Evolutionary conservation across 306 rosid genomes (phyloP), one percentile per base, ranked within the genome.

Genomic region (Cucumis melo): DNA sequence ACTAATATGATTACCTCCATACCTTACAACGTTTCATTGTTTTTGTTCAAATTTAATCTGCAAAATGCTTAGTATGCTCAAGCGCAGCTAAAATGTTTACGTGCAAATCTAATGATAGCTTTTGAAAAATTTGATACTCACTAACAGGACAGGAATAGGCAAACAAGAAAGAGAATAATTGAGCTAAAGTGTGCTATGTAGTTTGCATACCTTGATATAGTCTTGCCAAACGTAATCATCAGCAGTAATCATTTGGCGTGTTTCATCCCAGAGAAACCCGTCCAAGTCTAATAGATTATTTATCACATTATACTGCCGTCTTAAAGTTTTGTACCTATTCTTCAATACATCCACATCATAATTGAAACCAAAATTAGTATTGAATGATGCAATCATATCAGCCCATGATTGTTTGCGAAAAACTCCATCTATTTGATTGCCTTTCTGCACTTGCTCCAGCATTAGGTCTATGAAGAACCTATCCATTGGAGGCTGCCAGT

Each of bases 401-500:
- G 80, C 78, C 97, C 92, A 91, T 27, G 97, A 90, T 78, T 81
- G 94, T 80, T 83, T 91, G 79, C 89, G 88, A 67, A 91, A 91
- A 68, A 86, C 82, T 2, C 97, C 92, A 67, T 86, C 94, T 27
- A 78, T 67, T 56, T 79, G 86, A 38, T 85, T 87, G 78, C 91
- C 94, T 67, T 86, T 84, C 79, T 65, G 87, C 86, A 89, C 87
- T 48, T 91, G 92, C 39, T 87, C 81, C 53, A 87, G 85, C 97
- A 91, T 84, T 73, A 85, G 85, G 79, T 85, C 86, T 54, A 91
- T 86, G 86, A 91, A 89, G 75, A 81, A 86, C 55, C 79, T 85
- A 80, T 89, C 97, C 94, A 89, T 87, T 20, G 89, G 85, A 10
- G 88, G 94, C 81, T 85, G 93, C 97, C 97, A 91, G 79, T 81